phyloP scores from a whole-genome alignment of 371 early-diverging fungal species.

The Circinella umbellata region DNA sequence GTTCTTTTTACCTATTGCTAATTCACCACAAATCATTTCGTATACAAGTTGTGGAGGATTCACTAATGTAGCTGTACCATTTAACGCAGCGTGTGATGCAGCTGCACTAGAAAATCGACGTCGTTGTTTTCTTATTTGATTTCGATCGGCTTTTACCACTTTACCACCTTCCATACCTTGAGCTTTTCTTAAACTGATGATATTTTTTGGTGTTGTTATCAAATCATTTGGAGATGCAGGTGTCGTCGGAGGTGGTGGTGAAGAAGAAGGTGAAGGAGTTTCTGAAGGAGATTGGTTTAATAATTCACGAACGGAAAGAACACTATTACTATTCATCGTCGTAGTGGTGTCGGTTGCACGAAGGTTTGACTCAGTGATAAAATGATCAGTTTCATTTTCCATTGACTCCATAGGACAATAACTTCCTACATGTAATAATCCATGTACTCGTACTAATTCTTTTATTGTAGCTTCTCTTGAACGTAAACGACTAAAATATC shows the following conservation, averaged over 20 bases:
- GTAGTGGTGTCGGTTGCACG: constrained; percentile 6
- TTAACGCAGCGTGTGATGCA: constrained; percentile 23
- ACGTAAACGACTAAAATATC: constrained; percentile 56
- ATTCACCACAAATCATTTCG: constrained; percentile 61
- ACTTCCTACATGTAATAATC: constrained; percentile 58
- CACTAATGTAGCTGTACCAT: constrained; percentile 27
- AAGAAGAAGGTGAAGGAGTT: constrained; percentile 11
- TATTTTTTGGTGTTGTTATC: background rate
- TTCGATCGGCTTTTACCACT: constrained; percentile 93
- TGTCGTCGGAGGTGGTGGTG: constrained; percentile 13
- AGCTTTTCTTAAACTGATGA: background rate
- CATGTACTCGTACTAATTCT: constrained; percentile 60
- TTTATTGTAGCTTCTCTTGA: constrained; percentile 56
- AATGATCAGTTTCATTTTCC: constrained; percentile 17
- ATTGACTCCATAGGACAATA: constrained; percentile 40
- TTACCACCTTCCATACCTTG: constrained; percentile 47
- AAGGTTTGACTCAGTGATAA: constrained; percentile 20
- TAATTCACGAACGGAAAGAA: constrained; percentile 45
- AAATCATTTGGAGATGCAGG: background rate
- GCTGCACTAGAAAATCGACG: constrained; percentile 43
- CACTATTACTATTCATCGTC: background rate
- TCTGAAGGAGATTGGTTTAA: constrained; percentile 21
- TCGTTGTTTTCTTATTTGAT: constrained; percentile 88
- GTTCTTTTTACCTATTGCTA: constrained; percentile 46
- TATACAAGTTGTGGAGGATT: constrained; percentile 56